Evolutionary conservation across 305 asterid species (phyloP), one percentile per base, ranked within the genome.

Genomic region (Fraxinus dipetala): DNA sequence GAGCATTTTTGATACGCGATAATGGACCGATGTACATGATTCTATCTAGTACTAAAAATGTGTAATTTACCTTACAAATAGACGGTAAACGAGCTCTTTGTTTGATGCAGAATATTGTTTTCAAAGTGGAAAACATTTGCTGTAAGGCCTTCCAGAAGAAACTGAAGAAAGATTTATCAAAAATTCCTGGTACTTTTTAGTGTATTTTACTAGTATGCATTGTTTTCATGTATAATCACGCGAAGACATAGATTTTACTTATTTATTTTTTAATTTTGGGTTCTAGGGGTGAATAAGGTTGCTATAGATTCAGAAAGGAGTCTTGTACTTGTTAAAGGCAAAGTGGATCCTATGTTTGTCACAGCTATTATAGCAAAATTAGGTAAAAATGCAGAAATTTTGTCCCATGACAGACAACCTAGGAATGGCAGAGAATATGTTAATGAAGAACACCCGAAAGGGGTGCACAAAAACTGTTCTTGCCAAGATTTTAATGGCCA

Each of bases 251-350:
- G 22, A 69, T 13, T 69, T 11, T 9, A 5, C 16, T 80, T 40
- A 40, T 40, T 40, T 40, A 40, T 40, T 18, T 0, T 3, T 61
- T 0, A 16, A 54, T 36, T n/a, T 7, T 31, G 26, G 35, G 11
- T 65, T 32, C 24, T 59, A 87, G 88, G 91, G 16, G 88, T 86
- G 9, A 65, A 65, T 45, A 84, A 83, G 11, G 81, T 90, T 31
- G 40, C 48, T 16, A 32, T 77, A 28, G 86, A 85, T 82, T 79
- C 80, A 79, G 84, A 81, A 36, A 76, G 83, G 79, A 75, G 69
- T 67, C 73, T 80, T 78, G 86, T 84, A 5, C 36, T 79, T 20
- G 84, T 88, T 43, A 81, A 56, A 35, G 93, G 93, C 78, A 79
- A 72, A 77, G 87, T 84, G 48, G 89, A 85, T 59, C 83, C 91